phyloP scores from a whole-genome alignment of 106 monocot species.

The Dendrobium nobile region DNA sequence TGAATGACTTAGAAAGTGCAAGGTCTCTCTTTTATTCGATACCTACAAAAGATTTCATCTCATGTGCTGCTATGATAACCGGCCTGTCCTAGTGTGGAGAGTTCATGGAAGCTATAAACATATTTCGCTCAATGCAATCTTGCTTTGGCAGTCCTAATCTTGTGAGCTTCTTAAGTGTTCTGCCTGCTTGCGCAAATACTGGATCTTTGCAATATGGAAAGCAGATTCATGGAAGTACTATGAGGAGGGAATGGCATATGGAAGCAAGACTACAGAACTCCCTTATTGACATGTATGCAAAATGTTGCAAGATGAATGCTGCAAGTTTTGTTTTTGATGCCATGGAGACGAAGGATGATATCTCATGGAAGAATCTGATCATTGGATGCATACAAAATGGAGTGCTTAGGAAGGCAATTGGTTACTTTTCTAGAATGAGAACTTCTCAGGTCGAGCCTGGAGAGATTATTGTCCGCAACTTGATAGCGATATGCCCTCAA shows the following conservation, averaged over 20 bases:
- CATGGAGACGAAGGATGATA: slow-evolving; percentile 27
- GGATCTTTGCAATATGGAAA: slow-evolving; percentile 43
- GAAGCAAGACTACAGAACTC: slow-evolving; percentile 28
- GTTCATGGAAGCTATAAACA: slow-evolving; percentile 21
- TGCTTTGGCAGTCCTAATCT: slow-evolving; percentile 27
- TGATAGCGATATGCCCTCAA: slow-evolving; percentile 17
- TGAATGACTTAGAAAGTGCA: slow-evolving; percentile 14
- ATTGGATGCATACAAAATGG: slow-evolving; percentile 22
- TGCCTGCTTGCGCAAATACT: slow-evolving; percentile 50
- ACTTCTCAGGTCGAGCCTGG: slow-evolving; percentile 14
- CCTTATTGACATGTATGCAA: slow-evolving; percentile 62
- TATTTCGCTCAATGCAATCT: slow-evolving; percentile 28
- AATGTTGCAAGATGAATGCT: slow-evolving; percentile 33
- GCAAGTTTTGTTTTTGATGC: slow-evolving; percentile 33
- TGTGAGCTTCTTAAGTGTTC: slow-evolving; percentile 27
- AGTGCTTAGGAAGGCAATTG: slow-evolving; percentile 6
- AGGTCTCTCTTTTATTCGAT: slow-evolving; percentile 12
- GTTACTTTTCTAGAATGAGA: slow-evolving; percentile 39
- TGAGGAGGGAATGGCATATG: slow-evolving; percentile 11
- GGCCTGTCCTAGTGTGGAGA: slow-evolving; percentile 26
- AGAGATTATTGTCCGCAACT: slow-evolving; percentile 18
- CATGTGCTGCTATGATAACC: slow-evolving; percentile 38
- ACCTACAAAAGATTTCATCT: slow-evolving; percentile 33
- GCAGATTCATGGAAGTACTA: slow-evolving; percentile 26
- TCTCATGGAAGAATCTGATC: slow-evolving; percentile 66